Percentiles rank a stretch among this genome's conserved stretches.
phyloP scores from a whole-genome alignment of 768 basidiomycete genomes.

The Amyloporia xantha region DNA sequence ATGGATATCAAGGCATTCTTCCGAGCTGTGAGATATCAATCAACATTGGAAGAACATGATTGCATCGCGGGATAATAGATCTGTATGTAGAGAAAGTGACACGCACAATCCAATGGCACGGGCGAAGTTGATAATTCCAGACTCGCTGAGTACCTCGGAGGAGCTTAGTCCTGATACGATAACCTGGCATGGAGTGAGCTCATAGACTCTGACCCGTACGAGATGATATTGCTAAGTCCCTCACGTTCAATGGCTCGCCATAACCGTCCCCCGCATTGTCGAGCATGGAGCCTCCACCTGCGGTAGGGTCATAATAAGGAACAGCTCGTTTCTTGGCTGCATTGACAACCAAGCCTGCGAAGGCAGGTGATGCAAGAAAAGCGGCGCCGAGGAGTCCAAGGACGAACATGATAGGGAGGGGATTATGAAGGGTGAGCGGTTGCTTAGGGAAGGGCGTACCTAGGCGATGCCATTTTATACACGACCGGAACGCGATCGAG shows the following conservation, averaged over 20 bases:
- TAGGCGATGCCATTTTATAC: too few species aligned
- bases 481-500: too few species aligned
- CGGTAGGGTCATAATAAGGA: conserved; percentile 29
- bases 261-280: conserved; percentile 29
- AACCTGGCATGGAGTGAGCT: conserved; percentile 28
- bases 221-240: conserved; percentile 1
- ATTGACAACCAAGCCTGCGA: background rate
- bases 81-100: too few species aligned
- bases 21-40: conserved; percentile 28
- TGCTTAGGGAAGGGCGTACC: too few species aligned
- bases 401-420: background rate
- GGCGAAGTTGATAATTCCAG: conserved; percentile 54
- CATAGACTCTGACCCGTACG: background rate
- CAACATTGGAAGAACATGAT: too few species aligned
- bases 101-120: conserved; percentile 57
- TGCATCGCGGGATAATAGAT: too few species aligned
- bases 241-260: conserved; percentile 44
- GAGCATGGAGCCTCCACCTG: conserved; percentile 37
- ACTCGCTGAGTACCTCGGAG: conserved; percentile 45
- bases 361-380: background rate
- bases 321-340: conserved; percentile 7
- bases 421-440: too few species aligned
- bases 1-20: conserved; percentile 35
- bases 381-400: background rate
- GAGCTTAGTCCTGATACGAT: conserved; percentile 65